These are phyloP conservation scores for Venturiaceae sp. DNA, from an alignment of 2,329 filamentous ascomycete species.

Conservation along the genomic window DNA sequence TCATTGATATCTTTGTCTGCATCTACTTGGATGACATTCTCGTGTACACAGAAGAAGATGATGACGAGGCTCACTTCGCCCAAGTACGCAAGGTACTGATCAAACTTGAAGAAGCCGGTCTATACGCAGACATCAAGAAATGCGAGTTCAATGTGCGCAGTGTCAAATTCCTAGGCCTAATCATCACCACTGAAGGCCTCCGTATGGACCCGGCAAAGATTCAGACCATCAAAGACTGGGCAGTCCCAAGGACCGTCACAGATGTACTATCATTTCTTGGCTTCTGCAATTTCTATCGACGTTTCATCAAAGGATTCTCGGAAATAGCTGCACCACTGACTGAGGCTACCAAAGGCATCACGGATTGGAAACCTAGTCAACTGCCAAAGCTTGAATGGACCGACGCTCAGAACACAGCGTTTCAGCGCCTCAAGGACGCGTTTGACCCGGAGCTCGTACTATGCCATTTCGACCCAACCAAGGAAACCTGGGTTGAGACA, in stretches of 20 bases:
- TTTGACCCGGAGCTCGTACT: constrained; percentile 14
- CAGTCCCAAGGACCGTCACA: constrained; percentile 10
- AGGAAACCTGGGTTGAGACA: constrained; percentile 11
- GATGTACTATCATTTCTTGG: constrained; percentile 17
- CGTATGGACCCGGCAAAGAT: constrained; percentile 15
- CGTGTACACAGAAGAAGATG: constrained; percentile 12
- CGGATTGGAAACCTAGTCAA: not conserved
- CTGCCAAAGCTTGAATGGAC: not conserved
- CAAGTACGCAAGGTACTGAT: constrained; percentile 7
- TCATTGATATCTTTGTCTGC: constrained; percentile 14
- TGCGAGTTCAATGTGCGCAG: constrained; percentile 19
- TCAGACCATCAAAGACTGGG: constrained; percentile 13
- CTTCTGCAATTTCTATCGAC: constrained; percentile 20
- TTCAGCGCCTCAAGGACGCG: constrained; percentile 8
- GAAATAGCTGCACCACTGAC: constrained; percentile 12
- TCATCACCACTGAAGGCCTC: constrained; percentile 14
- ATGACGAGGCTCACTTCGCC: constrained; percentile 1
- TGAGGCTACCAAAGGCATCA: constrained; percentile 4
- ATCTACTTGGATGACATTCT: constrained; percentile 17
- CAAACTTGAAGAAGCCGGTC: constrained; percentile 3
- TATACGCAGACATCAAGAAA: constrained; percentile 14
- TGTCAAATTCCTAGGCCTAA: constrained; percentile 17
- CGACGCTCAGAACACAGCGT: not conserved
- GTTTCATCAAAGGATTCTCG: constrained; percentile 16
- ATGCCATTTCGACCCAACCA: constrained; percentile 12